Evolutionary conservation across 2,329 filamentous ascomycete species (phyloP), one percentile per base, ranked within the genome.

Genomic region (Gyromitra esculenta): DNA sequence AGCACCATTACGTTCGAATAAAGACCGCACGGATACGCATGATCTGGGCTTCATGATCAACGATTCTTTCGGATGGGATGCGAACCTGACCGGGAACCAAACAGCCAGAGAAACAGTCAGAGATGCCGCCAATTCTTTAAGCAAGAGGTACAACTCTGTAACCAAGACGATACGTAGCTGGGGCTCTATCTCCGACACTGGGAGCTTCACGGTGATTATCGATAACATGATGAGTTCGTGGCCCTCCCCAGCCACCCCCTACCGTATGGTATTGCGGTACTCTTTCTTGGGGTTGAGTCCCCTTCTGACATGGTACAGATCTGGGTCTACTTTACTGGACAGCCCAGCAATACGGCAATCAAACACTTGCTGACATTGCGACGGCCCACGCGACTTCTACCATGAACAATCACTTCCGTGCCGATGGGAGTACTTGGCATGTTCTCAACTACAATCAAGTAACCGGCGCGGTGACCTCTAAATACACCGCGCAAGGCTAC

Each of bases 1-100:
- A 48, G 76, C 62, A 21, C 69, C 63, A 39, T 18, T 73, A 37
- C 45, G 72, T 2, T 48, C 25, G 0, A 76, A 78, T 21, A 80
- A 78, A 77, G 80, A 75, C 75, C 84, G 85, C 39, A 87, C 83
- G 2, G 85, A 88, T 69, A 88, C 87, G 0, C 87, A 88, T 73
- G 87, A 88, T 54, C 84, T 88, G 74, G 86, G 86, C 0, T 88
- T 88, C 78, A 88, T 88, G 35, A 84, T 87, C 3, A 84, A 85
- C 65, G 79, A 87, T 0, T 83, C 84, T 25, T 82, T 84, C 37
- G 84, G 86, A 37, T 88, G 84, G 84, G 85, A 87, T 50, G 80
- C 87, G 4, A 85, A 83, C 0, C 82, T 87, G 1, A 81, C 68
- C 62, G 78, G 79, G 64, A 80, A 73, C 59, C 76, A 15, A 77